Conservation (phyloP, 78 protist species). For the Parvularia atlantis region DNA sequence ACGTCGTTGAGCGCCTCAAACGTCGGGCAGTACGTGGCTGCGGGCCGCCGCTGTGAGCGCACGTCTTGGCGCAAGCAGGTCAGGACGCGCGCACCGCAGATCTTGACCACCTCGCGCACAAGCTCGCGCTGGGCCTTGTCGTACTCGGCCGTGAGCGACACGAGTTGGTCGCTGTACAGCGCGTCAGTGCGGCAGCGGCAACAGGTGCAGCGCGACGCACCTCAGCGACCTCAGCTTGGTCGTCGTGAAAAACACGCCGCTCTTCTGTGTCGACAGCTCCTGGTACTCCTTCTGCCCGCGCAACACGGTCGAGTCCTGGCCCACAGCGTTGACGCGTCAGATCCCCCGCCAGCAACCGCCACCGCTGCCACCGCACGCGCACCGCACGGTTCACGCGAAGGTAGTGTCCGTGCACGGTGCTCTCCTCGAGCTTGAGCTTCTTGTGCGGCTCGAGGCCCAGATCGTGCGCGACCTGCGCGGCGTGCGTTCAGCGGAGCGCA, state of each 20-base stretch:
- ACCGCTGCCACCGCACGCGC: no score
- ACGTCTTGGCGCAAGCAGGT: no score
- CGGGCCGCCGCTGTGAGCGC: no score
- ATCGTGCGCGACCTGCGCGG: background rate
- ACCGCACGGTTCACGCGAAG: slow-evolving; percentile 9
- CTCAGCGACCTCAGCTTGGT: slow-evolving; percentile 14
- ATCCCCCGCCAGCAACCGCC: no score
- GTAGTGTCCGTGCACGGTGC: slow-evolving; percentile 14
- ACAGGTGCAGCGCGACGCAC: background rate
- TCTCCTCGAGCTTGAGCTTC: slow-evolving; percentile 38
- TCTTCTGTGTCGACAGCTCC: slow-evolving; percentile 31
- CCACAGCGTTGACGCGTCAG: no score
- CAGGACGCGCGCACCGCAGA: slow-evolving; percentile 5
- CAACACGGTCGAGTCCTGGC: slow-evolving; percentile 40
- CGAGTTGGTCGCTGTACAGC: background rate
- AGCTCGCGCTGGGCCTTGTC: slow-evolving; percentile 24
- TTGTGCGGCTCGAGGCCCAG: slow-evolving; percentile 14
- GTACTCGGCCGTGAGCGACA: background rate
- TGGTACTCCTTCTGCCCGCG: slow-evolving; percentile 20
- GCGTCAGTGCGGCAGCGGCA: no score
- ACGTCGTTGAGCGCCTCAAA: slow-evolving; percentile 31
- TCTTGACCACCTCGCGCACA: slow-evolving; percentile 13
- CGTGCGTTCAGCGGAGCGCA: no score
- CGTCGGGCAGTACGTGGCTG: slow-evolving; percentile 1
- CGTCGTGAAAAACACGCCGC: slow-evolving; percentile 60